Percentiles rank a stretch among this genome's conserved stretches.
Conservation (phyloP, 345 rosid genomes). For the Reutealis trisperma region DNA sequence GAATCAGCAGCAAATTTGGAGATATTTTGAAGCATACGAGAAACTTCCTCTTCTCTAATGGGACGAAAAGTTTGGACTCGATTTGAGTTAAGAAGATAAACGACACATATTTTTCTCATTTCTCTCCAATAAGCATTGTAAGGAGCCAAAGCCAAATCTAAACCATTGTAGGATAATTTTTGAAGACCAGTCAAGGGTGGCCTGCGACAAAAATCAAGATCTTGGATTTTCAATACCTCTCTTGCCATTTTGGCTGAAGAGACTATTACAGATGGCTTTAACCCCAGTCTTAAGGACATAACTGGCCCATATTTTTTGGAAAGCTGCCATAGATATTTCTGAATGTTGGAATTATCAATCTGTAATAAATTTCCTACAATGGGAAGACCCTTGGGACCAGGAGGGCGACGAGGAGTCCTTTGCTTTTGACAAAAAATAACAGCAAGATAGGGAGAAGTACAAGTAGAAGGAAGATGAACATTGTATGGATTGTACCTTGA, state of each 20-base stretch:
- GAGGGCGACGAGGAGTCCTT: background rate
- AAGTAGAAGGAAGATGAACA: too few relatives aligned
- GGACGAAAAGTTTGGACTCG: background rate
- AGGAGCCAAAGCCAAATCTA: background rate
- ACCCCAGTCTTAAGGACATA: background rate
- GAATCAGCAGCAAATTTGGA: background rate
- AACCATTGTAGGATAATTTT: background rate
- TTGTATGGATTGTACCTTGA: background rate
- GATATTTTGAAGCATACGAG: background rate
- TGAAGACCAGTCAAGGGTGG: background rate
- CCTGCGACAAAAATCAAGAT: background rate
- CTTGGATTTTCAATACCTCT: background rate
- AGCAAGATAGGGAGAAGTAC: background rate
- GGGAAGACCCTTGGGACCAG: background rate
- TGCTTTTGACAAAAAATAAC: background rate
- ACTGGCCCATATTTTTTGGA: background rate
- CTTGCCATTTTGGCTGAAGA: background rate
- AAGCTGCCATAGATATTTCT: background rate
- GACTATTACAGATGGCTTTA: background rate
- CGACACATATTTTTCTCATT: background rate
- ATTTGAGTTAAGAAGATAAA: background rate
- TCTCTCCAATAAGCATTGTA: background rate
- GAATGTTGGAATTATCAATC: background rate
- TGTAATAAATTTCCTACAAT: background rate
- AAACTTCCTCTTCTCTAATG: background rate